Conservation (phyloP, 2,329 filamentous ascomycete genomes). For the Trichoderma endophyticum region DNA sequence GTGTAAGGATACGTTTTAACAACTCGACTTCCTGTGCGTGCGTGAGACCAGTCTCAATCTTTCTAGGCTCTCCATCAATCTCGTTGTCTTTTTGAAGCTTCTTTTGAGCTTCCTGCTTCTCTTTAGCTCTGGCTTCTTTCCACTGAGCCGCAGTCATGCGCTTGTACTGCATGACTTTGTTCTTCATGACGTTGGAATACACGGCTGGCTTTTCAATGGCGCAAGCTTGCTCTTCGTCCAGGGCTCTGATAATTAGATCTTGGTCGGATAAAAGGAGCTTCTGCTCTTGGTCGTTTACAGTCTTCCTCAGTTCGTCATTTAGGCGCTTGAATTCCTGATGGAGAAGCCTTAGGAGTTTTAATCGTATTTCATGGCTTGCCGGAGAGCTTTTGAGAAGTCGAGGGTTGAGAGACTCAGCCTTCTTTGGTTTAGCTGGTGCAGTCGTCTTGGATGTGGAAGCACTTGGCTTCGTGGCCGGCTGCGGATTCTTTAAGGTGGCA, state of each 20-base stretch:
- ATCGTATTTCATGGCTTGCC: slow-evolving; percentile 53
- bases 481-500: slow-evolving; percentile 17
- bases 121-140: slow-evolving; percentile 56
- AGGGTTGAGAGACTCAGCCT: slow-evolving; percentile 61
- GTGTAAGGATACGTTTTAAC: slow-evolving; percentile 60
- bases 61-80: slow-evolving; percentile 39
- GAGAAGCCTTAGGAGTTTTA: slow-evolving; percentile 59
- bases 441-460: slow-evolving; percentile 20
- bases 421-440: slow-evolving; percentile 25
- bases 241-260: slow-evolving; percentile 62
- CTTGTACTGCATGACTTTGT: slow-evolving; percentile 71
- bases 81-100: slow-evolving; percentile 32
- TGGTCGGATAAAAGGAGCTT: slow-evolving; percentile 58
- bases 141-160: slow-evolving; percentile 72
- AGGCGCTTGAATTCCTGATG: slow-evolving; percentile 65
- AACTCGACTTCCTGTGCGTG: slow-evolving; percentile 65
- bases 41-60: slow-evolving; percentile 68
- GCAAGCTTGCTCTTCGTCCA: slow-evolving; percentile 75
- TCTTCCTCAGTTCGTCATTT: slow-evolving; percentile 59
- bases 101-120: slow-evolving; percentile 35
- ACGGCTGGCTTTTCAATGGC: slow-evolving; percentile 66
- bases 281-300: slow-evolving; percentile 46
- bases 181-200: slow-evolving; percentile 82
- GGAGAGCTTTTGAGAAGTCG: slow-evolving; percentile 59
- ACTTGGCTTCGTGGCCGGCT: neutral